Percentiles rank a stretch among this genome's conserved stretches.
Evolutionary conservation across 1,139 yeast genomes (phyloP).

Genomic region (Pneumocystis canis): DNA sequence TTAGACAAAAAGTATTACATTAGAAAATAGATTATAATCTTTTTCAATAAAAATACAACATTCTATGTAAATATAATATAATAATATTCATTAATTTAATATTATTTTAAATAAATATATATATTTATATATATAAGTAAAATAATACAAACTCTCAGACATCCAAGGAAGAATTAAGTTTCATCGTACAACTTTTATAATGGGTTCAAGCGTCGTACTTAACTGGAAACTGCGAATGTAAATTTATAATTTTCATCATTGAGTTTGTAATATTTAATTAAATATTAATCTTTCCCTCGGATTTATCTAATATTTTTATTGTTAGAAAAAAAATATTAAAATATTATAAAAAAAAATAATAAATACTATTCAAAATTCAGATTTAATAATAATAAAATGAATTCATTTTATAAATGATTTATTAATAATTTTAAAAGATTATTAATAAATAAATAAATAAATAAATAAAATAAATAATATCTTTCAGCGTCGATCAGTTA

Average conservation of each 20-base stretch:
- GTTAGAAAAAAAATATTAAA: too few relatives aligned
- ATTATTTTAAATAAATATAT: too few relatives aligned
- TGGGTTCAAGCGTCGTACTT: not conserved
- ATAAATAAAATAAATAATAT: too few relatives aligned
- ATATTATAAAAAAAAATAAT: too few relatives aligned
- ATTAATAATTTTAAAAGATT: too few relatives aligned
- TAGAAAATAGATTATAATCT: constrained; percentile 8
- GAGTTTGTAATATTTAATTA: not conserved
- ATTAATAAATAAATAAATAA: too few relatives aligned
- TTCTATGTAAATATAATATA: too few relatives aligned
- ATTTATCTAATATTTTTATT: not conserved
- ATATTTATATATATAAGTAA: too few relatives aligned
- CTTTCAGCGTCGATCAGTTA: not conserved
- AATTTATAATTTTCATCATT: not conserved
- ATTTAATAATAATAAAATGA: too few relatives aligned
- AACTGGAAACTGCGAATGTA: not conserved
- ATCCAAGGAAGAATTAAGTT: not conserved
- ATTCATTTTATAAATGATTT: too few relatives aligned
- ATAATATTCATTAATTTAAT: too few relatives aligned
- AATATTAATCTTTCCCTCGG: not conserved
- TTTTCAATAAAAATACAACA: not conserved
- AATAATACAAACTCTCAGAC: not conserved
- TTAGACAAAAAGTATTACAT: constrained; percentile 15
- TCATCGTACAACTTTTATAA: not conserved
- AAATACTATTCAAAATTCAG: too few relatives aligned